These are phyloP conservation scores for Chlamydomonas sp. DNA, from an alignment of 139 green algal species.

Conservation along the genomic window DNA sequence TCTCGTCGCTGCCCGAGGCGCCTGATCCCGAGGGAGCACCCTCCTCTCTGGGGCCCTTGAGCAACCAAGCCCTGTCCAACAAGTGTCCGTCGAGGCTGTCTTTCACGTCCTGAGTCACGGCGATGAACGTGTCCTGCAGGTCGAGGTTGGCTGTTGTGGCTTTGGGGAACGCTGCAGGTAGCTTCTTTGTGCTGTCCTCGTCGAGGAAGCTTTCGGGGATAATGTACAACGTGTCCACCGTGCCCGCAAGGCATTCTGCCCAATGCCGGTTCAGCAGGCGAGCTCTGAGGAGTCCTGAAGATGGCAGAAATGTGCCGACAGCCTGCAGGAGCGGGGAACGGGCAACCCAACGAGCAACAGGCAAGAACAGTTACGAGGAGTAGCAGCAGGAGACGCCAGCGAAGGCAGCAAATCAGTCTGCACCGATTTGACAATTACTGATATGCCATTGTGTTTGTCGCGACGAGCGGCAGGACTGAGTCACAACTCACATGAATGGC, in stretches of 20 bases:
- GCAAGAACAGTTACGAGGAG: background rate
- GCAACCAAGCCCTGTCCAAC: background rate
- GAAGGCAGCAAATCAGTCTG: background rate
- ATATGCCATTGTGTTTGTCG: background rate
- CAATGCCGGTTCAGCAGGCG: constrained; percentile 11
- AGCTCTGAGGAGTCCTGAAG: background rate
- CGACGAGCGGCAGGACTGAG: background rate
- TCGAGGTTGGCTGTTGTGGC: constrained; percentile 26
- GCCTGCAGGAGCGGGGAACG: background rate
- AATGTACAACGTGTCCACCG: constrained; percentile 34
- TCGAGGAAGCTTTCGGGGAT: constrained; percentile 24
- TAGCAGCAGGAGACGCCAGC: background rate
- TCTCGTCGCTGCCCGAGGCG: background rate
- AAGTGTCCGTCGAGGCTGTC: constrained; percentile 24
- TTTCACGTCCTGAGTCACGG: constrained; percentile 13
- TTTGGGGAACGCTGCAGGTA: constrained; percentile 14
- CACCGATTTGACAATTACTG: background rate
- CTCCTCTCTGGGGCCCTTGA: background rate
- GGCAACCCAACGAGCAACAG: background rate
- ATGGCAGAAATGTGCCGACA: constrained; percentile 12
- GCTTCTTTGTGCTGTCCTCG: background rate
- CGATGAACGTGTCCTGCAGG: constrained; percentile 39
- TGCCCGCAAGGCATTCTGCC: background rate
- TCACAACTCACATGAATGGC: constrained; percentile 27
- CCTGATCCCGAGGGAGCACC: no score